Conservation (phyloP, 441 rosid species). For the Sinapis alba region DNA sequence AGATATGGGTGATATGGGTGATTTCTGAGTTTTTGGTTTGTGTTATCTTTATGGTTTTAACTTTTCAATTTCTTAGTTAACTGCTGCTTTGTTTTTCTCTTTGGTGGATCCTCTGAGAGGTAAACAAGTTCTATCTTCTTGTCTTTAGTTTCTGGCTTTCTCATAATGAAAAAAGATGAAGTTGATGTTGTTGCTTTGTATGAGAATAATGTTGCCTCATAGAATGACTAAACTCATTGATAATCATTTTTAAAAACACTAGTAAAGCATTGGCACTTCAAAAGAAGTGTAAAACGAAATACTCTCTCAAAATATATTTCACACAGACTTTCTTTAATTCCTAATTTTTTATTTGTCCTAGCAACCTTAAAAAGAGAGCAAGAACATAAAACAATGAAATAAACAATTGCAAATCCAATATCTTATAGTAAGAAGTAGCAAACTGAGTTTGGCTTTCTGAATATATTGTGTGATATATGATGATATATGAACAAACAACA, state of each 20-base stretch:
- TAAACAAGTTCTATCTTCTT: slow-evolving; percentile 11
- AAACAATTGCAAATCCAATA: not conserved
- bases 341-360: not conserved
- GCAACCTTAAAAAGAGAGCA: not conserved
- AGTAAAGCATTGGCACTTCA: not conserved
- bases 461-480: no score
- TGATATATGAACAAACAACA: not conserved
- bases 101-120: slow-evolving; percentile 16
- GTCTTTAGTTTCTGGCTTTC: slow-evolving; percentile 12
- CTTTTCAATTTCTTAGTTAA: slow-evolving; percentile 15
- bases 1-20: slow-evolving; percentile 42
- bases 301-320: not conserved
- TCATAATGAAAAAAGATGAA: not conserved
- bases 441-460: not conserved
- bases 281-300: not conserved
- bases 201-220: not conserved
- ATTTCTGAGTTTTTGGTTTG: slow-evolving; percentile 37
- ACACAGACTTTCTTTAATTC: not conserved
- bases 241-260: not conserved
- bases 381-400: not conserved
- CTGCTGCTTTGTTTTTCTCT: not conserved
- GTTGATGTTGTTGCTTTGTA: no score
- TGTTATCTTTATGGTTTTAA: not conserved
- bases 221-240: not conserved
- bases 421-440: not conserved